Percentiles rank a stretch among this genome's conserved stretches.
Conservation (phyloP, 2,329 filamentous ascomycete genomes). For the Emericellopsis atlantica region DNA sequence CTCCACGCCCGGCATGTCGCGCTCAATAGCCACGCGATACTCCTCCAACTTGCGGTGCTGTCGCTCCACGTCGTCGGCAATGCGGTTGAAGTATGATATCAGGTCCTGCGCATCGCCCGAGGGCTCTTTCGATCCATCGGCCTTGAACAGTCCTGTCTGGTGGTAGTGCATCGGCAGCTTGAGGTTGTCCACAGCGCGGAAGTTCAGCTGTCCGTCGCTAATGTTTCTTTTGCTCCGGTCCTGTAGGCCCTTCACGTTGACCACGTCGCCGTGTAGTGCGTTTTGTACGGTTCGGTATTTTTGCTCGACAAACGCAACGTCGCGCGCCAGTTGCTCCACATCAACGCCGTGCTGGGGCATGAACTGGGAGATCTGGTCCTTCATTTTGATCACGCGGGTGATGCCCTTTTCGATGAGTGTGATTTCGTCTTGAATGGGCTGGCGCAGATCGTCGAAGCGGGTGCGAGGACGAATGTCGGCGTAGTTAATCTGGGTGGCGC, state of each 20-base stretch:
- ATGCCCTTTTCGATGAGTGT: conserved; percentile 70
- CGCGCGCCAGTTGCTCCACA: conserved; percentile 30
- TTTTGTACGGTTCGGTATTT: conserved; percentile 31
- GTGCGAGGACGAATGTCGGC: conserved; percentile 74
- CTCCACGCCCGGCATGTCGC: conserved; percentile 33
- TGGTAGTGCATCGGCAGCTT: conserved; percentile 52
- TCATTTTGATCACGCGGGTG: conserved; percentile 64
- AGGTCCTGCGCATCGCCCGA: conserved; percentile 24
- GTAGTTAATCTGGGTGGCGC: conserved; percentile 67
- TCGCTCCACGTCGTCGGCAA: conserved; percentile 27
- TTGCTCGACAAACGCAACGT: conserved; percentile 36
- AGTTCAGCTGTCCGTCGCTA: conserved; percentile 57
- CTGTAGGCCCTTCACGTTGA: conserved; percentile 53
- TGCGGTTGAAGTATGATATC: conserved; percentile 30
- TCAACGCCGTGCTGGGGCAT: conserved; percentile 41
- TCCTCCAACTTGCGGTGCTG: conserved; percentile 29
- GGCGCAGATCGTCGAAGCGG: conserved; percentile 80
- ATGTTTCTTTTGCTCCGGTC: conserved; percentile 47
- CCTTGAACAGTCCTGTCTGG: conserved; percentile 27
- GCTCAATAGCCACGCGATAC: conserved; percentile 31
- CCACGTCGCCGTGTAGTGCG: conserved; percentile 41
- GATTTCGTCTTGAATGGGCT: conserved; percentile 69
- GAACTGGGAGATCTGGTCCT: conserved; percentile 62
- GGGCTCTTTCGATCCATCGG: conserved; percentile 3
- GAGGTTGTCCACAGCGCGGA: conserved; percentile 63